Base-by-base conservation (phyloP, 306 rosid species). In the Comarum palustre region DNA sequence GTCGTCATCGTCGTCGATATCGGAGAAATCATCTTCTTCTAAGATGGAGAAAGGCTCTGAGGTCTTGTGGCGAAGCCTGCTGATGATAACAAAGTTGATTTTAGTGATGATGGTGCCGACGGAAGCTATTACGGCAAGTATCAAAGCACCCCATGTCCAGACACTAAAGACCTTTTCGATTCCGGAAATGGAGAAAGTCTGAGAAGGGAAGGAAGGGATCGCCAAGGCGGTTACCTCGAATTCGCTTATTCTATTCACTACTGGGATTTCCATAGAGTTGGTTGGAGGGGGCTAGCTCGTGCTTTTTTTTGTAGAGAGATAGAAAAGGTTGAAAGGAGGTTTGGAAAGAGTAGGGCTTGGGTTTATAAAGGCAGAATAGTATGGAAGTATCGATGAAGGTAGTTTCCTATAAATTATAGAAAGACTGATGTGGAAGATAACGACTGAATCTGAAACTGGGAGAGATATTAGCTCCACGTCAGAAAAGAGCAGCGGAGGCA, bases 41-140 rank as follows among this genome's bases (percentile, higher is more conserved):
- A 22, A 2, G 31, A 20, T 58, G 71, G 48, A 55, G 32, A 79
- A 74, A 54, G 88, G 51, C 8, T 48, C 54, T 13, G 38, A 3
- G 1, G 22, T 29, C 3, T 32, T 34, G 6, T 6, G 41, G 6
- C 62, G 78, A 2, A 72, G 84, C 57, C 84, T 72, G 6, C 67
- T 38, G 50, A 78, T 1, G 45, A 84, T 32, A 22, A 86, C 41
- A 62, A 85, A 5, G 78, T 87, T 88, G 77, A 94, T 41, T 65
- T 83, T 78, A 41, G 76, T 84, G 58, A 90, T 61, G n/a, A 73
- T 77, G 65, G 91, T 64, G 43, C 90, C 79, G 36, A 89, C 79
- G 36, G 94, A 79, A 9, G 93, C 92, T 32, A 91, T 36, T 0
- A 90, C 27, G 5, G 96, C 87, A 27, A 94, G 78, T 75, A 91